Conservation (phyloP, 805 yeast genomes). For the Candida mattraensis region DNA sequence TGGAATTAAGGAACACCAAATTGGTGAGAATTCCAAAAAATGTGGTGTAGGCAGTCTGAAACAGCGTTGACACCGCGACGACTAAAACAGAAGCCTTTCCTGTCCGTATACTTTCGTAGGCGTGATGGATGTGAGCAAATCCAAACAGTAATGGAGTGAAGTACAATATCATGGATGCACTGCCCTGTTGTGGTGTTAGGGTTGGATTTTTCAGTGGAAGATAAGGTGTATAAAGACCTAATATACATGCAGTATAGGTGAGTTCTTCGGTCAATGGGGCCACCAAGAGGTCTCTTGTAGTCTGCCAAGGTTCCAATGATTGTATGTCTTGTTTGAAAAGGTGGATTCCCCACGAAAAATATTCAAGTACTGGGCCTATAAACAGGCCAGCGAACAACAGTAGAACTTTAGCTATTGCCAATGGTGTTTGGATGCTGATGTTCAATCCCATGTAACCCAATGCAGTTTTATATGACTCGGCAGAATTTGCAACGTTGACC, state of each 20-base stretch:
- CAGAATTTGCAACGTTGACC: constrained; percentile 16
- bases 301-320: constrained; percentile 29
- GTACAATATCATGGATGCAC: constrained; percentile 25
- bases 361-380: constrained; percentile 47
- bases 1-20: constrained; percentile 50
- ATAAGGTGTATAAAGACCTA: constrained; percentile 33
- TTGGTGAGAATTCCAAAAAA: constrained; percentile 71
- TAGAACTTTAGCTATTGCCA: constrained; percentile 22
- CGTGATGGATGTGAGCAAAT: constrained; percentile 79
- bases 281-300: constrained; percentile 56
- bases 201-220: constrained; percentile 6
- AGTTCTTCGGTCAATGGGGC: constrained; percentile 84
- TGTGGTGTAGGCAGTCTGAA: constrained; percentile 66
- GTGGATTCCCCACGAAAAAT: constrained; percentile 25
- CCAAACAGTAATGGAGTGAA: constrained; percentile 69
- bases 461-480: constrained; percentile 9
- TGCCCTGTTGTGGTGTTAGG: neutral
- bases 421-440: constrained; percentile 10
- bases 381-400: constrained; percentile 42
- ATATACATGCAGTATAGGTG: constrained; percentile 55
- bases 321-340: constrained; percentile 4
- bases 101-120: constrained; percentile 42
- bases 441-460: constrained; percentile 19
- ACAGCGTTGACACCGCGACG: constrained; percentile 38
- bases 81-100: constrained; percentile 28